phyloP scores from a whole-genome alignment of 2,329 filamentous ascomycete species.

The Pseudogymnoascus destructans region DNA sequence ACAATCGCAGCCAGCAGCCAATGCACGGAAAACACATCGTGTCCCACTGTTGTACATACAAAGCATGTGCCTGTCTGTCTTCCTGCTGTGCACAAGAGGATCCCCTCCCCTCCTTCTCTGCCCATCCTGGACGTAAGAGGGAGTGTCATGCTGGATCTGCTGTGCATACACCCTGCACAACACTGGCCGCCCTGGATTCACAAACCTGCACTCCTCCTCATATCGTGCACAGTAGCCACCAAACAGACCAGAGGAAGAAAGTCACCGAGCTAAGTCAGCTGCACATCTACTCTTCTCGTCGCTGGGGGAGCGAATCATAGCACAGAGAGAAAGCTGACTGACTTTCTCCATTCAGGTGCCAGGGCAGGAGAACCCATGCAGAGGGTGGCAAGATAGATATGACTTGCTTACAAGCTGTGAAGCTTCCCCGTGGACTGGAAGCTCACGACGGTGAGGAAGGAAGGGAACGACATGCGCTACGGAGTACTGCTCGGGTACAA shows the following conservation, averaged over 20 bases:
- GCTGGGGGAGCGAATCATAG: background rate
- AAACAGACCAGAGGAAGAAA: background rate
- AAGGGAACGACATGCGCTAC: background rate
- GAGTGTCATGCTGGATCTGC: background rate
- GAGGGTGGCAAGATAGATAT: background rate
- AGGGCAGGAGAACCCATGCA: background rate
- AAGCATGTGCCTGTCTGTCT: too few relatives aligned
- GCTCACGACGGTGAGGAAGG: background rate
- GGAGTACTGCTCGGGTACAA: background rate
- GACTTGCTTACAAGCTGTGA: background rate
- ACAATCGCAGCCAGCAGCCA: background rate
- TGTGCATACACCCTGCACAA: constrained; percentile 1
- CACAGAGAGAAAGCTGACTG: background rate
- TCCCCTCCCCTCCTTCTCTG: background rate
- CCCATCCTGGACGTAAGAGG: background rate
- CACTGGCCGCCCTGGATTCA: background rate
- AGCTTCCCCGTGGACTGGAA: background rate
- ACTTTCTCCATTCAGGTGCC: background rate
- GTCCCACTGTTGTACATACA: background rate
- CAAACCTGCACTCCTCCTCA: background rate
- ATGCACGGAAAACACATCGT: constrained; percentile 4
- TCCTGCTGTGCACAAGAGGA: background rate
- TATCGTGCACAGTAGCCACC: background rate
- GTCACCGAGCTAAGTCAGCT: background rate
- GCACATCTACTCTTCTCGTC: background rate